Evolutionary conservation across 2,329 filamentous ascomycete genomes (phyloP), one percentile per base, ranked within the genome.

Genomic region (Colletotrichum eleusines): DNA sequence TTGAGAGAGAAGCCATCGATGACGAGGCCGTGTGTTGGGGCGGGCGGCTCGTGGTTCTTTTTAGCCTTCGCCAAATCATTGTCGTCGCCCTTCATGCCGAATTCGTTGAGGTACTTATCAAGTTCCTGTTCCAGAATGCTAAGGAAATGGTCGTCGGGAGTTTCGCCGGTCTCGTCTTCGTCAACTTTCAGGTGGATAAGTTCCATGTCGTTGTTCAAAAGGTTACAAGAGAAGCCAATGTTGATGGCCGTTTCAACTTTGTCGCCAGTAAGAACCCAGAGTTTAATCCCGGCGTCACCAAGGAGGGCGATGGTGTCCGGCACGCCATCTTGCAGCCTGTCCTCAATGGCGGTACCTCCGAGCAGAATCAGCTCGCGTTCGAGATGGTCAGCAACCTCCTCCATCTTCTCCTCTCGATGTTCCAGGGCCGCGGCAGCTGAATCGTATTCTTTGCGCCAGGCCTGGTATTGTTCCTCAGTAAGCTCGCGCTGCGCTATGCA

Each of bases 191-290:
- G 87, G 59, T 97, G 90, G 74, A 99, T 93, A 72, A 99, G 85
- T 75, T 99, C 96, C 96, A 99, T 98, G 75, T 97, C 94, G 80
- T 98, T 99, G 82, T 95, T 94, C 66, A 99, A 88, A 40, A 99
- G 87, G 76, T 99, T 99, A 85, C 97, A 99, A 14, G 97, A 99
- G 82, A 98, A 99, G 2, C 96, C 96, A 78, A 99, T 99, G 83
- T 99, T 99, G 89, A 99, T 99, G 69, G 97, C 96, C 31, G 96
- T 99, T 83, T 99, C 96, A 40, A 98, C 95, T 82, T 98, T 99
- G 86, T 99, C 96, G 73, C 97, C 96, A 20, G 96, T 99, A 74
- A 99, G 84, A 64, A 99, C 96, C 96, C 96, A 99, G 9, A 99
- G 89, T 82, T 99, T 99, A 82, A 99, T 98, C 79, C 97, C 97